Conservation (phyloP, 2,329 filamentous ascomycete genomes). For the Thielaviopsis populi region DNA sequence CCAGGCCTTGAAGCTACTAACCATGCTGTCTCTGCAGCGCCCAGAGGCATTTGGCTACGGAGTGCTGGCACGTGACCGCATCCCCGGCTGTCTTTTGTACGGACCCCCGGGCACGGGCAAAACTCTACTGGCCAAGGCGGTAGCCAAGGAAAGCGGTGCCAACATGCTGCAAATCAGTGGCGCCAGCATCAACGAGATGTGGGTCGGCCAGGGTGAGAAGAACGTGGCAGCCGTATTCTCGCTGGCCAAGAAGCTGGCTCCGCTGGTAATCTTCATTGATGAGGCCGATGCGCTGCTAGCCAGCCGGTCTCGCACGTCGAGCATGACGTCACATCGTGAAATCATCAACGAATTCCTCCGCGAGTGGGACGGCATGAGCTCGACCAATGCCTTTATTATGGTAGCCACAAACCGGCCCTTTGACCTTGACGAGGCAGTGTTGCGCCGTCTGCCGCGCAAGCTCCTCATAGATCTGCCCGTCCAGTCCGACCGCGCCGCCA, state of each 20-base stretch:
- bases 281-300: slow-evolving; percentile 90
- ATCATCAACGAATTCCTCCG: slow-evolving; percentile 93
- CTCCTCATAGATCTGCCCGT: slow-evolving; percentile 60
- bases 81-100: slow-evolving; percentile 77
- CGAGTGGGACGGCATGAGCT: slow-evolving; percentile 86
- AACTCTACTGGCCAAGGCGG: slow-evolving; percentile 53
- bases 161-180: slow-evolving; percentile 78
- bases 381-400: slow-evolving; percentile 87
- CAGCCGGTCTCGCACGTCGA: slow-evolving; percentile 50
- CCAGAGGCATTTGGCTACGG: slow-evolving; percentile 96
- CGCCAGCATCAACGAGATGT: slow-evolving; percentile 89
- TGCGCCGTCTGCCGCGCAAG: slow-evolving; percentile 58
- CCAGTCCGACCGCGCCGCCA: slow-evolving; percentile 48
- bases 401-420: slow-evolving; percentile 92
- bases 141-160: slow-evolving; percentile 52
- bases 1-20: slow-evolving; percentile 75
- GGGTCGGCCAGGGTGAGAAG: slow-evolving; percentile 91
- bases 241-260: slow-evolving; percentile 77
- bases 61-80: slow-evolving; percentile 77
- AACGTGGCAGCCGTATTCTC: slow-evolving; percentile 86
- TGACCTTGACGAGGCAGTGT: slow-evolving; percentile 77
- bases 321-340: slow-evolving; percentile 62
- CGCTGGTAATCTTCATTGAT: slow-evolving; percentile 91
- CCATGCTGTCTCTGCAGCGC: slow-evolving; percentile 68
- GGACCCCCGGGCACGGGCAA: slow-evolving; percentile 73